phyloP scores from a whole-genome alignment of 495 filamentous ascomycete species.

The Bacidia gigantensis region DNA sequence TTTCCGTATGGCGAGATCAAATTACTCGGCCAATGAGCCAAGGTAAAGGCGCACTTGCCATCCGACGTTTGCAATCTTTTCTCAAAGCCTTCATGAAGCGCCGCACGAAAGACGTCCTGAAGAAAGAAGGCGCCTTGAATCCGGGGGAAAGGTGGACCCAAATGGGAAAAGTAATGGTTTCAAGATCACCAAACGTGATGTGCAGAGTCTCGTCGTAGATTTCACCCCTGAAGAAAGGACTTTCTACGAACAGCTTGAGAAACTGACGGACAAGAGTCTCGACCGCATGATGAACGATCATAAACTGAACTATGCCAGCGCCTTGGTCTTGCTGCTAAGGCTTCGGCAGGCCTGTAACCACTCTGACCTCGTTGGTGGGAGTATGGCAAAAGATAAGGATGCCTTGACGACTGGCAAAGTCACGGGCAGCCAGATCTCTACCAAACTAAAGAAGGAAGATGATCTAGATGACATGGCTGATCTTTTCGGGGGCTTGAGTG shows the following conservation, averaged over 20 bases:
- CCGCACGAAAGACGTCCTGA: constrained; percentile 87
- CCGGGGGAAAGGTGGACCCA: constrained; percentile 42
- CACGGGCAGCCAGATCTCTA: constrained; percentile 27
- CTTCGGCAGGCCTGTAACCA: constrained; percentile 92
- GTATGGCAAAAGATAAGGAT: constrained; percentile 76
- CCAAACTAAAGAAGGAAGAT: constrained; percentile 33
- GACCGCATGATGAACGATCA: constrained; percentile 71
- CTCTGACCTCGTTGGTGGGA: constrained; percentile 68
- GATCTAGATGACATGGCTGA: constrained; percentile 75
- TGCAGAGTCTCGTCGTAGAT: constrained; percentile 63
- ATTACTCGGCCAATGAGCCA: constrained; percentile 78
- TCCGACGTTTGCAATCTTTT: constrained; percentile 66
- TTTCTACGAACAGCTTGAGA: constrained; percentile 75
- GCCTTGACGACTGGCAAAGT: constrained; percentile 52
- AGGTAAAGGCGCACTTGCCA: constrained; percentile 75
- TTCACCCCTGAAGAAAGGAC: constrained; percentile 67
- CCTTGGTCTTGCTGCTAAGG: constrained; percentile 75
- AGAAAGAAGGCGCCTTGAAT: constrained; percentile 62
- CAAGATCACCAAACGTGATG: constrained; percentile 74
- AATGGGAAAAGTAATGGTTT: constrained; percentile 44
- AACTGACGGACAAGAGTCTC: constrained; percentile 70
- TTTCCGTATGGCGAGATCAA: constrained; percentile 72
- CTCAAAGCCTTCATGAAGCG: constrained; percentile 94
- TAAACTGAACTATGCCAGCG: constrained; percentile 65
- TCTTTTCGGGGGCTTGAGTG: constrained; percentile 68